phyloP scores from a whole-genome alignment of 2,329 filamentous ascomycete genomes.

The Erysiphe pulchra region DNA sequence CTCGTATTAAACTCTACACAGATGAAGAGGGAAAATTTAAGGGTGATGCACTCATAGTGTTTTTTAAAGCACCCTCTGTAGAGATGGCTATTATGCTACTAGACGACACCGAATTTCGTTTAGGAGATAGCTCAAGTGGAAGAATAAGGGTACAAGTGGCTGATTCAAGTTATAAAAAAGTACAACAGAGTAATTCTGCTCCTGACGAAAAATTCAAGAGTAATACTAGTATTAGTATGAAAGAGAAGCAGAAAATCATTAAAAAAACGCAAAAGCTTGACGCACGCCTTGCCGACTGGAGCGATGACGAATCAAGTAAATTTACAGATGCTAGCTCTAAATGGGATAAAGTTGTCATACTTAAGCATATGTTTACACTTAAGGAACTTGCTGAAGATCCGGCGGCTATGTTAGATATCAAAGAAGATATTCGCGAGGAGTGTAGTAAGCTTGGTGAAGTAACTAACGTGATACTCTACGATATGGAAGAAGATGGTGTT shows the following conservation, averaged over 20 bases:
- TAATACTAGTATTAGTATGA: constrained; percentile 20
- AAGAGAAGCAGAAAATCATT: constrained; percentile 73
- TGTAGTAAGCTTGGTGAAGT: constrained; percentile 67
- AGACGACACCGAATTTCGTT: constrained; percentile 60
- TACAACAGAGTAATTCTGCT: constrained; percentile 27
- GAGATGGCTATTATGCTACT: constrained; percentile 57
- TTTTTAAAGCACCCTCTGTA: constrained; percentile 89
- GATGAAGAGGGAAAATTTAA: constrained; percentile 69
- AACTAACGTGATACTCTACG: constrained; percentile 76
- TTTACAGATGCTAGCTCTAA: constrained; percentile 28
- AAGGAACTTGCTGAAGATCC: constrained; percentile 67
- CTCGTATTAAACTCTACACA: constrained; percentile 80
- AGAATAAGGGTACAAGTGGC: constrained; percentile 63
- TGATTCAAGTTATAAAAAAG: constrained; percentile 78
- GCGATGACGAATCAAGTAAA: constrained; percentile 52
- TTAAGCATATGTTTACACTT: constrained; percentile 85
- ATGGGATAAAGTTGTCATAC: constrained; percentile 60
- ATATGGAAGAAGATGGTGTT: constrained; percentile 62
- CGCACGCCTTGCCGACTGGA: constrained; percentile 84
- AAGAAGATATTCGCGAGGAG: constrained; percentile 79
- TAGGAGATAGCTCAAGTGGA: constrained; percentile 25
- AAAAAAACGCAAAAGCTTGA: constrained; percentile 77
- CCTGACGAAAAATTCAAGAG: constrained; percentile 16
- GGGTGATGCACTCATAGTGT: constrained; percentile 77
- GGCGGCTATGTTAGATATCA: constrained; percentile 65